Evolutionary conservation across 164 flowering plant genomes (phyloP).

Genomic region (Echeveria elegans): DNA sequence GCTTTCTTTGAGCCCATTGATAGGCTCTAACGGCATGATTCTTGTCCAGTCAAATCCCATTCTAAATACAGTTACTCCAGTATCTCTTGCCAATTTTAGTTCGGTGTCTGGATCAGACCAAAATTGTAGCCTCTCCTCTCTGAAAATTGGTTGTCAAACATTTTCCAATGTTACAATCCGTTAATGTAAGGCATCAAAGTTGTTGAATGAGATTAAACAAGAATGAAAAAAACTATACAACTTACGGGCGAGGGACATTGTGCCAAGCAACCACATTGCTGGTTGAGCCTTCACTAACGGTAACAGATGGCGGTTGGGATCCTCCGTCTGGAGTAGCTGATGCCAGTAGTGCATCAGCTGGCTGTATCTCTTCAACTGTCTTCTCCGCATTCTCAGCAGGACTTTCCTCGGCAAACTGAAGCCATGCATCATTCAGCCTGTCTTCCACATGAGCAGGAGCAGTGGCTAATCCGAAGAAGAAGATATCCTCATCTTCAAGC

Average conservation of each 20-base stretch:
- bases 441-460: constrained; percentile 99
- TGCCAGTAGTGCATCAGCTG: constrained; percentile 57
- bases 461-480: constrained; percentile 95
- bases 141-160: constrained; percentile 24
- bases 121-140: constrained; percentile 90
- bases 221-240: neutral
- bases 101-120: constrained; percentile 99
- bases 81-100: constrained; percentile 74
- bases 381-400: constrained; percentile 32
- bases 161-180: neutral
- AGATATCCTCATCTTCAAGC: constrained; percentile 37
- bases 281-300: constrained; percentile 13
- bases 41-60: constrained; percentile 98
- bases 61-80: constrained; percentile 77
- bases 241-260: constrained; percentile 96
- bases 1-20: constrained; percentile 42
- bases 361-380: constrained; percentile 18
- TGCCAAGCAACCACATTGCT: constrained; percentile 93
- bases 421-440: constrained; percentile 92
- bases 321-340: constrained; percentile 68
- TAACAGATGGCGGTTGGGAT: constrained; percentile 40
- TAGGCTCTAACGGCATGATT: constrained; percentile 82
- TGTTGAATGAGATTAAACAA: neutral
- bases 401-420: constrained; percentile 78
- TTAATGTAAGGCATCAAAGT: neutral